Base-by-base conservation (phyloP, 768 basidiomycete genomes). In the Fomitopsis pulvina region DNA sequence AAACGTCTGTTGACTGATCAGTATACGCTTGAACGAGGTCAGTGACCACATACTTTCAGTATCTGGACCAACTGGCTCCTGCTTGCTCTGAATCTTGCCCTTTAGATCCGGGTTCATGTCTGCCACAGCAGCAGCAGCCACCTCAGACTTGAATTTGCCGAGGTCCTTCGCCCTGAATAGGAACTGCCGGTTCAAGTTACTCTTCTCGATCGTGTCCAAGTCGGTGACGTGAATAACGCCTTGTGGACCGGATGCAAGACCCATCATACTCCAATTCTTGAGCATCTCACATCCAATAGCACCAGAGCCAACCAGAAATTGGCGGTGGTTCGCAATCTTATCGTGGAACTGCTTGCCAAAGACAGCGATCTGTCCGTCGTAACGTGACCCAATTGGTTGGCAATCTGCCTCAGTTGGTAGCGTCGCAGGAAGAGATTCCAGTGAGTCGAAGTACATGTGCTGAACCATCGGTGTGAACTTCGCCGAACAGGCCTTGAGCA, bases 231-330 rank as follows among this genome's bases (percentile, higher is more conserved):
- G 83, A 50, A 99, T 89, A 45, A 76, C 69, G 9, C 90, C 96
- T 37, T 82, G 74, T 14, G 79, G 73, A 10, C 90, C 90, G 26
- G 85, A 79, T 6, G 80, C 94, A 41, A 99, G 72, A 53, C 96
- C 96, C 78, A 98, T 95, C 92, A 98, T 89, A 57, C 90, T 88
- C 96, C 96, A 99, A 68, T 98, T 99, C 76, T 99, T 99, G 60
- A 99, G 71, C 96, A 98, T 98, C 71, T 99, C 96, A 63, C 96
- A 99, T 18, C 96, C 96, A 64, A 99, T 98, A 29, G 96, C 96
- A 40, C 96, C 96, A n/a, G 95, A 84, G 8, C 96, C 96, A 49
- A 99, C 96, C 40, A 99, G 78, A 79, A 99, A 99, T 61, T 98
- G 90, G 24, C 88, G 80, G 63, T 92, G 82, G 63, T 87, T 86